Evolutionary conservation across 2,329 filamentous ascomycete species (phyloP).

Genomic region (Colletotrichum neosansevieriae): DNA sequence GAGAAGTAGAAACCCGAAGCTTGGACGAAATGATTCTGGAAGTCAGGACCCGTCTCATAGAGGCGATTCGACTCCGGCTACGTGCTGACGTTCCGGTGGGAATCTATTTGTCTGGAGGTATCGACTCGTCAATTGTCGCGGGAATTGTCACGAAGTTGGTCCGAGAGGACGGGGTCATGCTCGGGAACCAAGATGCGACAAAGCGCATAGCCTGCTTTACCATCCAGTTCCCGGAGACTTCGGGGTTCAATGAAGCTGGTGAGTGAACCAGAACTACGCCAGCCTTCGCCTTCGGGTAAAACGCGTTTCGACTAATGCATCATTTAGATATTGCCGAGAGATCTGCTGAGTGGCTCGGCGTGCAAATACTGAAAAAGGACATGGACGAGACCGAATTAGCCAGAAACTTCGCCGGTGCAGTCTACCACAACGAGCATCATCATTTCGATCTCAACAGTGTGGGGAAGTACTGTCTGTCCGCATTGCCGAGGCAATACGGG

Average conservation of each 20-base stretch:
- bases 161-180: slow-evolving; percentile 55
- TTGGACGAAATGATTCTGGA: slow-evolving; percentile 63
- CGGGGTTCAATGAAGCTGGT: slow-evolving; percentile 63
- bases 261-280: not conserved
- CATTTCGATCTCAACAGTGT: slow-evolving; percentile 63
- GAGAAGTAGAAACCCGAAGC: slow-evolving; percentile 53
- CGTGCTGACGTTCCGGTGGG: slow-evolving; percentile 69
- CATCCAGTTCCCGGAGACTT: slow-evolving; percentile 62
- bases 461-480: slow-evolving; percentile 62
- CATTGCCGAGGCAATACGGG: slow-evolving; percentile 57
- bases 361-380: slow-evolving; percentile 44
- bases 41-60: slow-evolving; percentile 62
- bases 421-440: slow-evolving; percentile 49
- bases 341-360: slow-evolving; percentile 50
- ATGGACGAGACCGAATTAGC: slow-evolving; percentile 48
- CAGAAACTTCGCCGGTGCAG: slow-evolving; percentile 46
- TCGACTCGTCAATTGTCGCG: slow-evolving; percentile 68
- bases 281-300: not conserved
- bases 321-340: slow-evolving; percentile 47
- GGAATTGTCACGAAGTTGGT: slow-evolving; percentile 67
- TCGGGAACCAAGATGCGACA: slow-evolving; percentile 55
- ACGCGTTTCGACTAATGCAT: not conserved
- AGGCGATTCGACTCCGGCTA: slow-evolving; percentile 64
- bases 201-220: slow-evolving; percentile 56
- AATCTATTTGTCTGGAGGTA: slow-evolving; percentile 67